A percentile compares a stretch with the other conserved stretches of the same genome.
Conservation (phyloP, 2,329 filamentous ascomycete genomes). For the Cercospora sojina region DNA sequence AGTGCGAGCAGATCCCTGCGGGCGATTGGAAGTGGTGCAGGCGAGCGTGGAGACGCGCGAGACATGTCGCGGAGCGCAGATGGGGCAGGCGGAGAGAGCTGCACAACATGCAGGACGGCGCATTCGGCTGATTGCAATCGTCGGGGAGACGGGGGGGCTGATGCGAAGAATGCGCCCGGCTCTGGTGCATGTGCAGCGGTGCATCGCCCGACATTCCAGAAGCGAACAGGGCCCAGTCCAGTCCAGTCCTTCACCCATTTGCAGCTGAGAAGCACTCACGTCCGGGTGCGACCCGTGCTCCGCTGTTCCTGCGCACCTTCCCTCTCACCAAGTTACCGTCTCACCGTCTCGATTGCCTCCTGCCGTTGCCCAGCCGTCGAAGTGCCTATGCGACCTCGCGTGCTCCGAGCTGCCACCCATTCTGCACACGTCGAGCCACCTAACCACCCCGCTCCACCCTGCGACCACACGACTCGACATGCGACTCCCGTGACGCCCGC, state of each 20-base stretch:
- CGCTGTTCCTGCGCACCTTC: background rate
- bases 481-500: background rate
- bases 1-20: background rate
- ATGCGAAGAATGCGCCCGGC: background rate
- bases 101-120: background rate
- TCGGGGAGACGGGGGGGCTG: background rate
- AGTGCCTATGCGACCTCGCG: background rate
- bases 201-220: background rate
- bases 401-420: background rate
- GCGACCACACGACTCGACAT: background rate
- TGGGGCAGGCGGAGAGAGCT: background rate
- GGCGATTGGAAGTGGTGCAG: background rate
- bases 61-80: background rate
- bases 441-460: background rate
- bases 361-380: background rate
- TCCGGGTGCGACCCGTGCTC: background rate
- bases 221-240: background rate
- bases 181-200: background rate
- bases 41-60: background rate
- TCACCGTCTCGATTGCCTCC: background rate
- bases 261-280: background rate
- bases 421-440: background rate
- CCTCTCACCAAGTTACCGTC: background rate
- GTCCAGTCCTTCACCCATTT: background rate
- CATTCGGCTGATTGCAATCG: background rate